Evolutionary conservation across 2,329 filamentous ascomycete genomes (phyloP), one percentile per base, ranked within the genome.

Genomic region (Phaeosphaeriaceae sp.): DNA sequence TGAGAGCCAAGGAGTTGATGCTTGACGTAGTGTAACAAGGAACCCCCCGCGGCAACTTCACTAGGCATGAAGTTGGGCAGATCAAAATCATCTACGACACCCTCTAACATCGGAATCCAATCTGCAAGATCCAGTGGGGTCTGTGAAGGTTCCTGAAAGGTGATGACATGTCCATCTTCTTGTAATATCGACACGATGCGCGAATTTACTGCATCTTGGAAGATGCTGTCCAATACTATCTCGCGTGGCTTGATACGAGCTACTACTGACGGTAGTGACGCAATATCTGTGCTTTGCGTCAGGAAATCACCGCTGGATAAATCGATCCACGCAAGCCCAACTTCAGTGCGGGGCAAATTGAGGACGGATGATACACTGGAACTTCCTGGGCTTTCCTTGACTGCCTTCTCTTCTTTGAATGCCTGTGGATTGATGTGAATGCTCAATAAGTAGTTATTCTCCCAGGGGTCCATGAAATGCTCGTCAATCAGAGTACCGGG

Each of bases 401-500:
- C 48, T 18, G 62, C 53, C 7, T 52, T 61, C 35, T 60, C 65
- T 17, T 64, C 55, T 13, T 54, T 61, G 17, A 64, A 52, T 4
- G 48, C 53, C 17, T 67, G 47, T n/a, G 67, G 62, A 13, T 80
- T 74, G 21, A 88, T 71, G 66, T 95, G 84, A 39, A 97, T 83
- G 30, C 90, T 87, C 70, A 97, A 83, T 28, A 97, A 81, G 71
- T 93, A 99, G 70, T 97, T 97, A 74, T 94, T 97, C 64, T 90
- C 86, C 68, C 89, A 93, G 1, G 92, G 90, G 69, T 97, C 90
- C 80, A 99, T 92, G 72, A 97, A 99, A 63, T 92, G 92, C 75
- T 99, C 94, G 73, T 99, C 94, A 59, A 99, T 96, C 45, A 99
- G 79, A 1, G 94, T 99, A 16, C 94, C 94, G 1, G 94, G 92